Evolutionary conservation across 2,329 filamentous ascomycete genomes (phyloP).

Genomic region (Cercospora sp.): DNA sequence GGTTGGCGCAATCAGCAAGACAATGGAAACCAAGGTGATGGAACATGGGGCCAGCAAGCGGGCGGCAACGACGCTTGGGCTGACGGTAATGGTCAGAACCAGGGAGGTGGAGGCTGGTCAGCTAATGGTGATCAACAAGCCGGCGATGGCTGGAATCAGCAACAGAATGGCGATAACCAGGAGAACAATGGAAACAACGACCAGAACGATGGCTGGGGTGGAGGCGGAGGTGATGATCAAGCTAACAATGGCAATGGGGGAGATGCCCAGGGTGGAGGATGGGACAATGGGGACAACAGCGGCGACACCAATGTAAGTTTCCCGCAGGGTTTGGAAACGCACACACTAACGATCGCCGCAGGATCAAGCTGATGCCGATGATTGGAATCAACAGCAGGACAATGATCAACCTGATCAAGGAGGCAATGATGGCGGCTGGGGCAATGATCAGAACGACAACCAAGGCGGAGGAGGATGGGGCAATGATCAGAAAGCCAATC

Average conservation of each 20-base stretch:
- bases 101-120: constrained; percentile 6
- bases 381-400: not conserved
- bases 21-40: not conserved
- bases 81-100: constrained; percentile 1
- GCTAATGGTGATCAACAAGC: constrained; percentile 32
- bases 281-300: not conserved
- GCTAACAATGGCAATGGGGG: not conserved
- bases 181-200: constrained; percentile 11
- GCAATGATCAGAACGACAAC: not conserved
- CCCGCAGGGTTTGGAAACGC: not conserved
- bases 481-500: not conserved
- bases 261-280: not conserved
- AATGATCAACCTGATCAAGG: not conserved
- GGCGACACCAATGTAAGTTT: not conserved
- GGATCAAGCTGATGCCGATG: not conserved
- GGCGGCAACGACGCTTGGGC: not conserved
- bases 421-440: not conserved
- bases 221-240: not conserved
- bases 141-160: constrained; percentile 3
- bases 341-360: not conserved
- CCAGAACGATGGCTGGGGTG: constrained; percentile 21
- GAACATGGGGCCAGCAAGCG: not conserved
- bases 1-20: constrained; percentile 6
- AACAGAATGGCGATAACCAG: constrained; percentile 3
- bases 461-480: constrained; percentile 4